phyloP scores from a whole-genome alignment of 257 asterid genomes.

The Capsicum rhomboideum region DNA sequence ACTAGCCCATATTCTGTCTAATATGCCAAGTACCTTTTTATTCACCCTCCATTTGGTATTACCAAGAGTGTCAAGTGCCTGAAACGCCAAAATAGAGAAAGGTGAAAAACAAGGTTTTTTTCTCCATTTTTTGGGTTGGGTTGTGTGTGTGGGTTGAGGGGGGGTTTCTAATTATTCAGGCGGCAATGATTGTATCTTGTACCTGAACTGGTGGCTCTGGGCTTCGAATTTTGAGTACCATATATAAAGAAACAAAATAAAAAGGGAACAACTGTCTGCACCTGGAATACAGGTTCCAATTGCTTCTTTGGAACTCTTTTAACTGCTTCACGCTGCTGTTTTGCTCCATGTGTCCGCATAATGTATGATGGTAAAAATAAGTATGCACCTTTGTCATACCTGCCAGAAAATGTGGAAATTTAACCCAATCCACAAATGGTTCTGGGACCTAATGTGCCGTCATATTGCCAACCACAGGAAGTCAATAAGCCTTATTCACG shows the following conservation, averaged over 20 bases:
- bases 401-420: slow-evolving; percentile 18
- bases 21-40: slow-evolving; percentile 62
- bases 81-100: slow-evolving; percentile 6
- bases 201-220: too few relatives aligned
- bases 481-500: background rate
- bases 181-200: too few relatives aligned
- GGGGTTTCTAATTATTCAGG: background rate
- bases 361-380: slow-evolving; percentile 85
- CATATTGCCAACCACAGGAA: background rate
- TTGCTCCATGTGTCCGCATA: slow-evolving; percentile 99
- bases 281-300: slow-evolving; percentile 73
- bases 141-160: background rate
- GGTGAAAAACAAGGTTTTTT: background rate
- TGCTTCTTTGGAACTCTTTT: slow-evolving; percentile 65
- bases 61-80: slow-evolving; percentile 95
- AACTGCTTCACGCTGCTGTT: slow-evolving; percentile 75
- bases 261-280: background rate
- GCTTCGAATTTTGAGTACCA: background rate
- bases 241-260: background rate
- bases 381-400: slow-evolving; percentile 90
- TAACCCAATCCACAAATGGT: background rate
- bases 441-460: background rate
- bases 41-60: slow-evolving; percentile 92
- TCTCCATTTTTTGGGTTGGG: background rate
- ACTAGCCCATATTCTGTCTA: slow-evolving; percentile 90